Base-by-base conservation (phyloP, 1,284 basidiomycete genomes). In the Papiliotrema terrestris region DNA sequence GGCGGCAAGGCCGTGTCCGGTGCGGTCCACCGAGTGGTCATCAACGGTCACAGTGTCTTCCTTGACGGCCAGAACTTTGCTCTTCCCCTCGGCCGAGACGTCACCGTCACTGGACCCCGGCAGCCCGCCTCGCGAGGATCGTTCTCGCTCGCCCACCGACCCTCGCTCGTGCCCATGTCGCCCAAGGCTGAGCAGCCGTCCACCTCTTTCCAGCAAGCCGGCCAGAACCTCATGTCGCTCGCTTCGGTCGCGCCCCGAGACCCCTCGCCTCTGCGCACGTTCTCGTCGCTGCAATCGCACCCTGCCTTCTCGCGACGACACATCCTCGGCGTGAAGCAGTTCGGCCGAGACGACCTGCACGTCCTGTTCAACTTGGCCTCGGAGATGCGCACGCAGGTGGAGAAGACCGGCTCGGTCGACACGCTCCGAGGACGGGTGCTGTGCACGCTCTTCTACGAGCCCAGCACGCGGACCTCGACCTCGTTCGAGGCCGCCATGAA, bases 401-500 rank as follows among this genome's bases (percentile, higher is more conserved):
- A 99, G 78, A 85, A 93, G 39, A 88, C 86, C 64, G 92, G 94
- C 3, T 84, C 84, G 2, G 81, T 98, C 55, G 93, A 98, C 69
- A 84, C 98, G 51, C 81, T 98, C 41, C 88, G 87, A 61, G 95
- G 95, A 46, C 89, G 87, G 60, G 87, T 99, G 0, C 83, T 99
- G 4, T 93, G 89, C 71, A 95, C 88, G n/a, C 76, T 97, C 39
- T 99, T 99, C 82, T 99, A 95, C 77, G 96, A 99, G 75, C 91
- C 96, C 2, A 97, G 93, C 9, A 99, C 96, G 1, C 83, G 96
- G 51, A 99, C 96, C 1, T 91, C 88, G 57, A 83, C 88, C 15
- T 98, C 95, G n/a, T 99, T 99, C 71, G 95, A 99, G 75, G 89
- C 95, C 8, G 96, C 96, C 14, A 98, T 98, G 96, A 93, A 95